Evolutionary conservation across 2,329 filamentous ascomycete species (phyloP).

Genomic region (Pseudocercospora fijiensis): DNA sequence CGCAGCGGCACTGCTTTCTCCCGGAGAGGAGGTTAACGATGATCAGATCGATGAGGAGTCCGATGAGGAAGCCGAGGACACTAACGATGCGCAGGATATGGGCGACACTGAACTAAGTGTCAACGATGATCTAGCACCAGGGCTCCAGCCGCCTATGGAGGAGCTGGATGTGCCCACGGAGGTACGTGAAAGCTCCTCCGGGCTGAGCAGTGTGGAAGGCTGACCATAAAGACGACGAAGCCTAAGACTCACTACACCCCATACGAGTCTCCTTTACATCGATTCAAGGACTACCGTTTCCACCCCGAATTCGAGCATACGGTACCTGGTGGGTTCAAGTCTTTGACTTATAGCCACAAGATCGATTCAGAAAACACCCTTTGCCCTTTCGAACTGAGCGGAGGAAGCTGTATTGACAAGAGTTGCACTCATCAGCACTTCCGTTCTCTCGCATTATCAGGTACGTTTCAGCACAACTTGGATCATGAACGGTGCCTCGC

Average conservation of each 20-base stretch:
- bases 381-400: constrained; percentile 72
- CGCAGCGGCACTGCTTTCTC: neutral
- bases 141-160: constrained; percentile 37
- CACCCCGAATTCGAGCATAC: constrained; percentile 71
- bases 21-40: neutral
- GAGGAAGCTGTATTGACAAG: constrained; percentile 71
- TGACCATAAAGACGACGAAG: constrained; percentile 13
- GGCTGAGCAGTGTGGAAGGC: constrained; percentile 11
- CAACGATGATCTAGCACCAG: constrained; percentile 40
- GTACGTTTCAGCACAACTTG: constrained; percentile 18
- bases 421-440: constrained; percentile 82
- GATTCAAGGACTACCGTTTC: constrained; percentile 86
- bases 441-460: constrained; percentile 48
- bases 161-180: constrained; percentile 15
- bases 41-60: constrained; percentile 11
- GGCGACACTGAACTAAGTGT: neutral
- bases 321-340: constrained; percentile 76
- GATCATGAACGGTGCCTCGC: constrained; percentile 1
- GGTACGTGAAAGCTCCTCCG: constrained; percentile 24
- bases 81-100: constrained; percentile 7
- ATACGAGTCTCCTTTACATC: constrained; percentile 79
- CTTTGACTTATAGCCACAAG: constrained; percentile 88
- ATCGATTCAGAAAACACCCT: constrained; percentile 74
- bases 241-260: constrained; percentile 47
- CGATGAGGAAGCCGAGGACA: constrained; percentile 13